Percentiles rank a stretch among this genome's conserved stretches.
Evolutionary conservation across 768 basidiomycete genomes (phyloP).

Genomic region (Candolleomyces aberdarensis): DNA sequence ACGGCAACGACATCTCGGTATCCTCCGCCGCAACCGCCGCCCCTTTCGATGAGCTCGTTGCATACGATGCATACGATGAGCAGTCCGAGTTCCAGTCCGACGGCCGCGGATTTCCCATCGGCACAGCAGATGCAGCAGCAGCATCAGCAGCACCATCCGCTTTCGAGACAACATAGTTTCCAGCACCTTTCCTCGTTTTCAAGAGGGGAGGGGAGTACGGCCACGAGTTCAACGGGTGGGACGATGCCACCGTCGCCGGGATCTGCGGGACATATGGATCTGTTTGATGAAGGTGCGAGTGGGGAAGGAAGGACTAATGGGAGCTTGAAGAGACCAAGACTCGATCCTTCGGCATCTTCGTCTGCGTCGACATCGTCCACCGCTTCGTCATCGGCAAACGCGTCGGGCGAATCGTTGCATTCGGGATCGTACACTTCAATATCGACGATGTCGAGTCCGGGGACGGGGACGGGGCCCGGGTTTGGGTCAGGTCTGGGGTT

Average conservation of each 20-base stretch:
- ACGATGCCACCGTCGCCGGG: constrained; percentile 40
- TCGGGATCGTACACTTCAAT: constrained; percentile 11
- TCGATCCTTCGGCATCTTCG: constrained; percentile 28
- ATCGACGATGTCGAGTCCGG: constrained; percentile 34
- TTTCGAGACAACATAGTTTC: constrained; percentile 61
- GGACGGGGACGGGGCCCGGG: constrained; percentile 19
- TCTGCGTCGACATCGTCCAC: not conserved
- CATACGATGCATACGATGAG: constrained; percentile 47
- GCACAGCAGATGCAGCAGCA: constrained; percentile 29
- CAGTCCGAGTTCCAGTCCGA: constrained; percentile 52
- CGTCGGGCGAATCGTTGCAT: constrained; percentile 25
- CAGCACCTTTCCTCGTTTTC: constrained; percentile 38
- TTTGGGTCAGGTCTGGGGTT: constrained; percentile 7
- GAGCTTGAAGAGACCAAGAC: constrained; percentile 49
- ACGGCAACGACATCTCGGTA: constrained; percentile 38
- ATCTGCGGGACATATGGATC: constrained; percentile 37
- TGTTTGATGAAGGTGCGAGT: constrained; percentile 38
- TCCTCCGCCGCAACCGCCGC: constrained; percentile 43
- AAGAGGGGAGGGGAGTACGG: constrained; percentile 15
- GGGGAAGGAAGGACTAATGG: constrained; percentile 7
- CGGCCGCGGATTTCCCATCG: constrained; percentile 42
- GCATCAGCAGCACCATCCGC: constrained; percentile 36
- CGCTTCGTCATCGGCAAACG: not conserved
- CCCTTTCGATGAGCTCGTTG: constrained; percentile 39
- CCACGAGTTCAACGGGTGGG: constrained; percentile 29